These are phyloP conservation scores for Blastocystis sp. DNA, from an alignment of 352 stramenopile genomes.

Conservation along the genomic window DNA sequence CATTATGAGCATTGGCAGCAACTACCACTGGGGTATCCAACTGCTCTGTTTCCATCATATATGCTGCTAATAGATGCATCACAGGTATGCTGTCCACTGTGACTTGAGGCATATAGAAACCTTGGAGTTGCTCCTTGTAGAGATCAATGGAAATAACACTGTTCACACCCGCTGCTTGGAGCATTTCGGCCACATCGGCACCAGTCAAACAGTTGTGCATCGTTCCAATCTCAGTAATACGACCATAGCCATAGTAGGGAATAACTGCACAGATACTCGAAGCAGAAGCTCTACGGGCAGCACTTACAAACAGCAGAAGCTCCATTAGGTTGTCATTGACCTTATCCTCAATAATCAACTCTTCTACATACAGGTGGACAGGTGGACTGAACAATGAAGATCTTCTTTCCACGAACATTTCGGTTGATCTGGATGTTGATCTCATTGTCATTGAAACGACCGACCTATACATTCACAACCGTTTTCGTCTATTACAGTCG, in stretches of 20 bases:
- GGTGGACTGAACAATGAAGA: constrained; percentile 72
- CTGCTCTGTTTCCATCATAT: constrained; percentile 65
- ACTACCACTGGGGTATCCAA: constrained; percentile 45
- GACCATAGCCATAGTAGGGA: constrained; percentile 82
- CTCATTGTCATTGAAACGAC: constrained; percentile 66
- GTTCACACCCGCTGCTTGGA: constrained; percentile 80
- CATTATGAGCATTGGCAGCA: constrained; percentile 51
- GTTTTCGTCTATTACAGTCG: not conserved
- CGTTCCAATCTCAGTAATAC: constrained; percentile 35
- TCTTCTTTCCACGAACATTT: constrained; percentile 71
- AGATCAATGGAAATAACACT: constrained; percentile 79
- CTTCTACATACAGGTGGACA: constrained; percentile 62
- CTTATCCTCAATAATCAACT: not conserved
- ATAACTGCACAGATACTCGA: constrained; percentile 81
- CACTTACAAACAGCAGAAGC: constrained; percentile 77
- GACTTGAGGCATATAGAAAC: constrained; percentile 55
- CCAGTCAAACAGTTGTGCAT: constrained; percentile 70
- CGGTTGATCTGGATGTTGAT: constrained; percentile 70
- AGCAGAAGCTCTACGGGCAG: constrained; percentile 73
- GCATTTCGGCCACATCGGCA: constrained; percentile 79
- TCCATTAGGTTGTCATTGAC: constrained; percentile 78
- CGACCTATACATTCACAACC: not conserved
- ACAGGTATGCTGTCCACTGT: constrained; percentile 60
- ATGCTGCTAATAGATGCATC: constrained; percentile 59
- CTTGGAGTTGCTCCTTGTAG: constrained; percentile 73